phyloP scores from a whole-genome alignment of 352 stramenopile genomes.

The Pythium dissimile region DNA sequence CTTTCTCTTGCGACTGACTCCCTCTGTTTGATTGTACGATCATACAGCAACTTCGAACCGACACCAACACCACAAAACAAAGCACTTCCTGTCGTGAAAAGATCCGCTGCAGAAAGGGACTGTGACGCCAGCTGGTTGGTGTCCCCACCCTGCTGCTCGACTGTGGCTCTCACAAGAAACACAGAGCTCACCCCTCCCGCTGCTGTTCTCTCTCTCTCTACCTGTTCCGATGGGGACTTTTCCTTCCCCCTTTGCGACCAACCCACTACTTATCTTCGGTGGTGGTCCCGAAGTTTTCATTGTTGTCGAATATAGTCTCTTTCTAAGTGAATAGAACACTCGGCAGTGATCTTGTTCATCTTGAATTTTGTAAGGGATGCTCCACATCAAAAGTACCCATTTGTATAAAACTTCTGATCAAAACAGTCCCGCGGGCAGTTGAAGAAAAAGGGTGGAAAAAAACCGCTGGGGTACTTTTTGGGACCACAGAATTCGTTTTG shows the following conservation, averaged over 20 bases:
- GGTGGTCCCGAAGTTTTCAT: conserved; percentile 8
- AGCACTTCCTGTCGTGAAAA: neutral
- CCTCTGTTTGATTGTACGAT: neutral
- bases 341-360: neutral
- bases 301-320: neutral
- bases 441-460: conserved; percentile 31
- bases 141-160: conserved; percentile 3
- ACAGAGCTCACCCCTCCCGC: conserved; percentile 15
- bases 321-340: conserved; percentile 5
- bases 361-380: neutral
- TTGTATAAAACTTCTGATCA: conserved; percentile 15
- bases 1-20: conserved; percentile 10
- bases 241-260: conserved; percentile 1
- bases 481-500: conserved; percentile 63
- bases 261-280: conserved; percentile 18
- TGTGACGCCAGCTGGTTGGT: conserved; percentile 16
- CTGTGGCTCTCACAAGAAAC: conserved; percentile 5
- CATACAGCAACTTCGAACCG: neutral
- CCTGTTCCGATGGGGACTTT: neutral
- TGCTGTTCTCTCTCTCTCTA: neutral
- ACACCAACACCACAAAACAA: neutral
- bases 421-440: conserved; percentile 18
- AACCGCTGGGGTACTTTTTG: conserved; percentile 29
- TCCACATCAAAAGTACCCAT: neutral
- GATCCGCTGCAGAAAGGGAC: conserved; percentile 9